These are phyloP conservation scores for Fusarium decemcellulare DNA, from an alignment of 2,329 filamentous ascomycete species.

Conservation along the genomic window DNA sequence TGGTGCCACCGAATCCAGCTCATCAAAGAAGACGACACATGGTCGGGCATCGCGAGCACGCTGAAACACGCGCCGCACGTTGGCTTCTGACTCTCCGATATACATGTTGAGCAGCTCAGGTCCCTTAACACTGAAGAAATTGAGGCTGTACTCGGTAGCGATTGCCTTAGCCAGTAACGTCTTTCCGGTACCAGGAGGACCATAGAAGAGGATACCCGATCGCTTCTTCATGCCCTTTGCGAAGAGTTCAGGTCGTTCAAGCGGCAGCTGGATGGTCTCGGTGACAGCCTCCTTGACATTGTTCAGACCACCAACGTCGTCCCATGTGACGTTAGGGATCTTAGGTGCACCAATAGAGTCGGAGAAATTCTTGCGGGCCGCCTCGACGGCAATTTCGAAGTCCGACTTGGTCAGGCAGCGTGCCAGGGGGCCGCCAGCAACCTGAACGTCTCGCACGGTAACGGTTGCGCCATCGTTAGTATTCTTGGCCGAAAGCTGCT, in stretches of 20 bases:
- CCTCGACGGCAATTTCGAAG: conserved; percentile 94
- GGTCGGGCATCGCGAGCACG: conserved; percentile 87
- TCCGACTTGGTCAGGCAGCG: conserved; percentile 85
- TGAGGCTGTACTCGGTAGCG: conserved; percentile 92
- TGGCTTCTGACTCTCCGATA: conserved; percentile 93
- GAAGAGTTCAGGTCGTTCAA: conserved; percentile 93
- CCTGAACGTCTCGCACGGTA: conserved; percentile 85
- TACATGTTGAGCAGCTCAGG: conserved; percentile 97
- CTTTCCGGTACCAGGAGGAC: conserved; percentile 91
- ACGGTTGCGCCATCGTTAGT: conserved; percentile 59
- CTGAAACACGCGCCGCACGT: conserved; percentile 91
- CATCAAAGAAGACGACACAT: conserved; percentile 94
- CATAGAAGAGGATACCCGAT: conserved; percentile 93
- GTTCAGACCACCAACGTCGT: conserved; percentile 92
- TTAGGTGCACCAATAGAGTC: conserved; percentile 98
- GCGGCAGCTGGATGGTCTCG: conserved; percentile 94
- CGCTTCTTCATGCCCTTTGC: conserved; percentile 99
- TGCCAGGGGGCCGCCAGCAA: conserved; percentile 86
- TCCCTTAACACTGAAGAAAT: conserved; percentile 95
- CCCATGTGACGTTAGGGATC: conserved; percentile 97
- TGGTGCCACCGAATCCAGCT: conserved; percentile 92
- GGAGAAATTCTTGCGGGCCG: conserved; percentile 96
- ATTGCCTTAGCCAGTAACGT: conserved; percentile 94
- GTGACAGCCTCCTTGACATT: conserved; percentile 98
- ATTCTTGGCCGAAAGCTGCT: conserved; percentile 73